Conservation (phyloP, 1,139 yeast species). For the Yamadazyma mexicana region DNA sequence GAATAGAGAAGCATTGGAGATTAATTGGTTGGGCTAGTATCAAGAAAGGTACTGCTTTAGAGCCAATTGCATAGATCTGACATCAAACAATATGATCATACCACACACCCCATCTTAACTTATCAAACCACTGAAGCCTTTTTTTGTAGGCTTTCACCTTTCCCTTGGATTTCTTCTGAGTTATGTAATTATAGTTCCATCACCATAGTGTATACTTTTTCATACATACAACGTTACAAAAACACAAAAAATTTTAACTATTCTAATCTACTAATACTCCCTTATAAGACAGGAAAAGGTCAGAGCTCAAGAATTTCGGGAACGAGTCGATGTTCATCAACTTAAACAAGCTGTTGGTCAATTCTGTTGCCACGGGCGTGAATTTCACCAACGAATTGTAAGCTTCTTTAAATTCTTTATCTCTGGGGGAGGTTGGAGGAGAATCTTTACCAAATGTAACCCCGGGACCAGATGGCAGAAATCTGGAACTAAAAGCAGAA, state of each 20-base stretch:
- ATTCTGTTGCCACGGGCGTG: conserved; percentile 39
- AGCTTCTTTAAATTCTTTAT: conserved; percentile 61
- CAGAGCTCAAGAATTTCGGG: conserved; percentile 59
- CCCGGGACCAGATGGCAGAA: not conserved
- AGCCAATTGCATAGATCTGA: conserved; percentile 49
- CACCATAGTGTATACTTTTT: not conserved
- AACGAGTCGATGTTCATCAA: conserved; percentile 75
- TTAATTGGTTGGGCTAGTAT: conserved; percentile 99
- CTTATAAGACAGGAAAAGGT: conserved; percentile 15
- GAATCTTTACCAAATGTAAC: too few relatives aligned
- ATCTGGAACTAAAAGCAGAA: conserved; percentile 1
- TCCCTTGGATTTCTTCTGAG: not conserved
- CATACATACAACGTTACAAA: not conserved
- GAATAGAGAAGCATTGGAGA: conserved; percentile 99
- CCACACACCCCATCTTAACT: too few relatives aligned
- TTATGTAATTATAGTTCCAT: conserved; percentile 6
- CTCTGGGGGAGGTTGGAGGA: conserved; percentile 9
- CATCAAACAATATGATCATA: too few relatives aligned
- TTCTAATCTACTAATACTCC: conserved; percentile 8
- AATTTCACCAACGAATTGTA: conserved; percentile 53
- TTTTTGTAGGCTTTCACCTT: not conserved
- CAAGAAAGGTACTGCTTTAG: conserved; percentile 88
- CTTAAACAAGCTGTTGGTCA: conserved; percentile 35
- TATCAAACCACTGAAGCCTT: too few relatives aligned
- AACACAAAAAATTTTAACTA: too few relatives aligned